A percentile compares a stretch with the other conserved stretches of the same genome.
Evolutionary conservation across 1,139 yeast species (phyloP).

Genomic region (Hansenula sp.): DNA sequence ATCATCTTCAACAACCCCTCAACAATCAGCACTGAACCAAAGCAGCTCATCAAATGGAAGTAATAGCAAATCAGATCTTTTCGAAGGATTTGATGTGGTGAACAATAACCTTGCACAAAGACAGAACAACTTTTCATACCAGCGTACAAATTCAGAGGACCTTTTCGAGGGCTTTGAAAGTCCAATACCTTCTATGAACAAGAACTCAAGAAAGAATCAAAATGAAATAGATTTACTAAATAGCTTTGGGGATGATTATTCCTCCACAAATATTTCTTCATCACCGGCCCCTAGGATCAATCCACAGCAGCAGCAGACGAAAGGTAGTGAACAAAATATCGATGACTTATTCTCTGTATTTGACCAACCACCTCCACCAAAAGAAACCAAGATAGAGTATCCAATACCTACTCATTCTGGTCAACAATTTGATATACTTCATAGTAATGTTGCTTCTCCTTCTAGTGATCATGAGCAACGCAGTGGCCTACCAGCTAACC

Average conservation of each 20-base stretch:
- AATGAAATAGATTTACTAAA: slow-evolving; percentile 23
- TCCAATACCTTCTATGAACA: neutral
- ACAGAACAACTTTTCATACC: neutral
- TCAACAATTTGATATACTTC: neutral
- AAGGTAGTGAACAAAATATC: slow-evolving; percentile 12
- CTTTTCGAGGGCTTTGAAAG: slow-evolving; percentile 1
- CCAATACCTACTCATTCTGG: slow-evolving; percentile 3
- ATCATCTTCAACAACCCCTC: neutral
- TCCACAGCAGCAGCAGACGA: slow-evolving; percentile 2
- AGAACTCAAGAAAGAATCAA: neutral
- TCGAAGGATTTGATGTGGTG: slow-evolving; percentile 20
- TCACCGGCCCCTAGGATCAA: neutral
- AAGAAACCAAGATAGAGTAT: neutral
- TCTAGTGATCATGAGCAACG: neutral
- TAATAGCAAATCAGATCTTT: slow-evolving; percentile 7
- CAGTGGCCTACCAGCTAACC: neutral
- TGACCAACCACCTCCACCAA: slow-evolving; percentile 16
- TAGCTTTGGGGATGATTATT: slow-evolving; percentile 10
- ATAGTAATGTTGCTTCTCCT: neutral
- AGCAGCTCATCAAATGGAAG: neutral
- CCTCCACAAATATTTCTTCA: neutral
- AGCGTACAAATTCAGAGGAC: neutral
- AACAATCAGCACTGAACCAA: neutral
- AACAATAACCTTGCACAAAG: neutral
- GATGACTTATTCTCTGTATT: slow-evolving; percentile 28